Evolutionary conservation across 2,329 filamentous ascomycete genomes (phyloP).

Genomic region (Karstenula rhodostoma): DNA sequence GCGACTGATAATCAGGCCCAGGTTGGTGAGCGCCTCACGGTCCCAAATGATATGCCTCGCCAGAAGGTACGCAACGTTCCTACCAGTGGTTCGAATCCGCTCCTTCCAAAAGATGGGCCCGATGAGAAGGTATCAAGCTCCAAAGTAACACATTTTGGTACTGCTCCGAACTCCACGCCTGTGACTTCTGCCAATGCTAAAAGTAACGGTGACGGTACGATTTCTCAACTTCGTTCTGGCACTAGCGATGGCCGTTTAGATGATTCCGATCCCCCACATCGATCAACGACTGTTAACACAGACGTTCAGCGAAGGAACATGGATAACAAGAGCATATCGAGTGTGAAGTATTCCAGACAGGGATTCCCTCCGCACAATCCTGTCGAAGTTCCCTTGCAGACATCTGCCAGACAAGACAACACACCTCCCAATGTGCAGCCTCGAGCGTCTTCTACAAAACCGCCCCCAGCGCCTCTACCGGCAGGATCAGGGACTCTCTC

Average conservation of each 20-base stretch:
- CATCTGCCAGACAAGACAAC: neutral
- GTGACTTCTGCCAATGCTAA: neutral
- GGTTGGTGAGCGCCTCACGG: neutral
- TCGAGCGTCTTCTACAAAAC: neutral
- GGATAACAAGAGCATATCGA: neutral
- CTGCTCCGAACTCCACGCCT: neutral
- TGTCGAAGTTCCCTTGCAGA: neutral
- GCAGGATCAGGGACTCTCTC: neutral
- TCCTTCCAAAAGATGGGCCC: neutral
- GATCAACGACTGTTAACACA: neutral
- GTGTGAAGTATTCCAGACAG: neutral
- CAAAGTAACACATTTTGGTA: neutral
- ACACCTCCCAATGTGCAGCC: neutral
- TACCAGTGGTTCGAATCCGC: neutral
- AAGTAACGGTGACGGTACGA: neutral
- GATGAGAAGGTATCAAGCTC: neutral
- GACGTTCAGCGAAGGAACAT: neutral
- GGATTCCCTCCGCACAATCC: neutral
- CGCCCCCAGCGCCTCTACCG: neutral
- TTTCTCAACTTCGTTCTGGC: neutral
- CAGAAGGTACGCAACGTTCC: neutral
- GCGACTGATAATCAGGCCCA: neutral
- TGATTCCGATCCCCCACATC: neutral
- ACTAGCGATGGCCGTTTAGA: neutral
- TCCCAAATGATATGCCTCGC: neutral